Evolutionary conservation across 306 rosid species (phyloP).

Genomic region (Quercus aquifolioides): DNA sequence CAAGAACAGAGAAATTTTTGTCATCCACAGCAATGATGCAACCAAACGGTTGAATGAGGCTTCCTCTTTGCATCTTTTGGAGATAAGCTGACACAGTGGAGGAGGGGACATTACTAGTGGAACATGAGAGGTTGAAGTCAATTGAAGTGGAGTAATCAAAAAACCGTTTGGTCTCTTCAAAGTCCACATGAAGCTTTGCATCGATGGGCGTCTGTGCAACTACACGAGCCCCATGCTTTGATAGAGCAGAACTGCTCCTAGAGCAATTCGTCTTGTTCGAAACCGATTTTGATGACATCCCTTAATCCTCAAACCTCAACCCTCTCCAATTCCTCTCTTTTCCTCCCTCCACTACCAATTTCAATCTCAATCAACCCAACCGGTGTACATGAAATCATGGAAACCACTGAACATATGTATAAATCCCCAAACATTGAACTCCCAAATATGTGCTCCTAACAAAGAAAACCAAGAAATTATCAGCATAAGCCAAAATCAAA

Average conservation of each 20-base stretch:
- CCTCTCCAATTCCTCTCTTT: background rate
- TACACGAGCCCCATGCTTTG: conserved; percentile 30
- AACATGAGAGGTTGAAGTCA: conserved; percentile 29
- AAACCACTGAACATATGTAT: background rate
- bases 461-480: background rate
- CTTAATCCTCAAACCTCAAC: background rate
- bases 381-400: background rate
- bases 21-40: conserved; percentile 41
- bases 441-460: background rate
- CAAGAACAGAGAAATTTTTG: conserved; percentile 32
- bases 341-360: conserved; percentile 4
- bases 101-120: conserved; percentile 36
- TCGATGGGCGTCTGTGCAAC: conserved; percentile 35
- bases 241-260: conserved; percentile 17
- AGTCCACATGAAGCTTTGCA: conserved; percentile 37
- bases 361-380: conserved; percentile 8
- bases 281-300: conserved; percentile 31
- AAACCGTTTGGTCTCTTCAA: conserved; percentile 19
- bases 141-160: conserved; percentile 30
- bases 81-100: conserved; percentile 38
- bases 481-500: background rate
- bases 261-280: conserved; percentile 31
- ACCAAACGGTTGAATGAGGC: conserved; percentile 42
- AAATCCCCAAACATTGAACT: background rate
- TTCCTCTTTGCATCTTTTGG: conserved; percentile 39